These are phyloP conservation scores for Microcyclosporella mali DNA, from an alignment of 2,329 filamentous ascomycete genomes.

Conservation along the genomic window DNA sequence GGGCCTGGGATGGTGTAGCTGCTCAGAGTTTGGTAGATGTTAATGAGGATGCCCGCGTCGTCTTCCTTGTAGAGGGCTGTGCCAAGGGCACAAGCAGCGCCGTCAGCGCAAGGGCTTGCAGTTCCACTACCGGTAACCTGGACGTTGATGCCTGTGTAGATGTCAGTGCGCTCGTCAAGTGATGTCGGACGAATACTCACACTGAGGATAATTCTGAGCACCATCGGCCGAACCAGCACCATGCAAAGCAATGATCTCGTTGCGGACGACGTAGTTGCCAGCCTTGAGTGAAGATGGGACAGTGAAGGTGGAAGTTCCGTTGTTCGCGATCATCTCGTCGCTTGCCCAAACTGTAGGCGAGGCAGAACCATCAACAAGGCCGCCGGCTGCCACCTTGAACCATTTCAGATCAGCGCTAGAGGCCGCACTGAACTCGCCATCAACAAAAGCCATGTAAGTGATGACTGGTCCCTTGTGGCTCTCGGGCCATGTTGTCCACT, in stretches of 20 bases:
- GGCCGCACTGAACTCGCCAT: conserved; percentile 49
- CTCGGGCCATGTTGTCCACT: conserved; percentile 34
- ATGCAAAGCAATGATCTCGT: conserved; percentile 58
- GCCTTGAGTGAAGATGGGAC: conserved; percentile 49
- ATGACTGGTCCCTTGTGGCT: conserved; percentile 58
- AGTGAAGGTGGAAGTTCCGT: conserved; percentile 44
- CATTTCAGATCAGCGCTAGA: conserved; percentile 51
- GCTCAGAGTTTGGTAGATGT: conserved; percentile 49
- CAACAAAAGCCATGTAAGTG: conserved; percentile 56
- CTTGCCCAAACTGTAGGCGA: conserved; percentile 50
- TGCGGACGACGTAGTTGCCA: conserved; percentile 55
- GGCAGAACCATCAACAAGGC: conserved; percentile 40
- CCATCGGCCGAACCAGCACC: conserved; percentile 39
- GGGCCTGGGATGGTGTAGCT: conserved; percentile 50
- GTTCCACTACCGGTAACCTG: conserved; percentile 52
- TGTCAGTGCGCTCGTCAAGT: not conserved
- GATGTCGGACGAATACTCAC: conserved; percentile 7
- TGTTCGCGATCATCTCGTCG: conserved; percentile 46
- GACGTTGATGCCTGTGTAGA: conserved; percentile 49
- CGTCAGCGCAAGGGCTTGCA: conserved; percentile 22
- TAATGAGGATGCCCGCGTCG: conserved; percentile 55
- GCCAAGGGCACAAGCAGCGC: conserved; percentile 42
- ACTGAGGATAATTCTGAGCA: conserved; percentile 39
- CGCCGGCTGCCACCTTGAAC: conserved; percentile 58
- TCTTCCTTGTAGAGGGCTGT: conserved; percentile 52